phyloP scores from a whole-genome alignment of 208 protist genomes.

The Wallacemonas sp. region DNA sequence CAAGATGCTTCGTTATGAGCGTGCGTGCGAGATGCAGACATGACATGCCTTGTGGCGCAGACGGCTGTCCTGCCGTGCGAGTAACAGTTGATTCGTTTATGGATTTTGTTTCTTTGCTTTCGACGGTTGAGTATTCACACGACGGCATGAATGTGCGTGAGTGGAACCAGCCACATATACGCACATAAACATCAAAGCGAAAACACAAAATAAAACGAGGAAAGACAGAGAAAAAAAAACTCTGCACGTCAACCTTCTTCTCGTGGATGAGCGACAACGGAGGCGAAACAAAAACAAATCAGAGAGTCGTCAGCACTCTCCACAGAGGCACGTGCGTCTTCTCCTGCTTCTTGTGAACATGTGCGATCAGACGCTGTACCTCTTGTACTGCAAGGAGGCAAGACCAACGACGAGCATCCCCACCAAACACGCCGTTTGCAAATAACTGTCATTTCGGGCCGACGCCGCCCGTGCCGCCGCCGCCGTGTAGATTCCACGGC shows the following conservation, averaged over 20 bases:
- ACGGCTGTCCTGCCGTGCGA: too few species aligned
- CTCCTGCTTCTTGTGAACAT: too few species aligned
- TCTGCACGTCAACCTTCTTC: too few species aligned
- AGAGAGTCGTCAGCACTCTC: too few species aligned
- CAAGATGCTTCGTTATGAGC: too few species aligned
- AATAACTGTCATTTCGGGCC: constrained; percentile 3
- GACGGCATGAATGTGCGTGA: background rate
- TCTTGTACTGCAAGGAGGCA: constrained; percentile 26
- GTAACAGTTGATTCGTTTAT: too few species aligned
- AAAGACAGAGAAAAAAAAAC: background rate
- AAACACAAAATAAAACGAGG: background rate
- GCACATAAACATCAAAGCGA: background rate
- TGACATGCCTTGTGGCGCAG: too few species aligned
- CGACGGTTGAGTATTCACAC: too few species aligned
- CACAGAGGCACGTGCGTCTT: too few species aligned
- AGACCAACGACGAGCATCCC: constrained; percentile 18
- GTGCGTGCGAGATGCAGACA: too few species aligned
- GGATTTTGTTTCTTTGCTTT: too few species aligned
- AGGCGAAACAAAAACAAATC: background rate
- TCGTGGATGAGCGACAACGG: background rate
- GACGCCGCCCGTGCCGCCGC: constrained; percentile 15
- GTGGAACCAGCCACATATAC: too few species aligned
- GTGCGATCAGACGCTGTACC: constrained; percentile 15
- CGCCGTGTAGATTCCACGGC: constrained; percentile 18
- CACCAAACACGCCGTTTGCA: constrained; percentile 18